Percentiles rank a stretch among this genome's conserved stretches.
Conservation (phyloP, 441 rosid species). For the Macaranga tanarius region DNA sequence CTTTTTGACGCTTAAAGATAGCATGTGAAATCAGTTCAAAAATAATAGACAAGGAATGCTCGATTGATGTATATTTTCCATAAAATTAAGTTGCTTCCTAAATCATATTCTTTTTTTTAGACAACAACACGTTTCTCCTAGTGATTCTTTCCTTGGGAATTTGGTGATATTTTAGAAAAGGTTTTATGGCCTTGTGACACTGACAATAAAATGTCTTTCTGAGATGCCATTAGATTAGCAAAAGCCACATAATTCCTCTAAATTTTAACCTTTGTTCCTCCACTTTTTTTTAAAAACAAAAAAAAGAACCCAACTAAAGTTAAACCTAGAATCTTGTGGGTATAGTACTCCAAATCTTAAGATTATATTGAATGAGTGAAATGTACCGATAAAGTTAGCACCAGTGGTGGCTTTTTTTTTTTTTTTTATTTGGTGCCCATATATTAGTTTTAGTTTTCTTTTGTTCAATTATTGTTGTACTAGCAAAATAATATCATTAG, state of each 20-base stretch:
- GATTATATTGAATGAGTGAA: not conserved
- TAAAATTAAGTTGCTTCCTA: too few species aligned
- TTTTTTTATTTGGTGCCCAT: not conserved
- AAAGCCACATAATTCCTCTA: not conserved
- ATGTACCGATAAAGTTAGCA: not conserved
- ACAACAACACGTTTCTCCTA: not conserved
- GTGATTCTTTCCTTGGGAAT: not conserved
- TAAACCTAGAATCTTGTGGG: not conserved
- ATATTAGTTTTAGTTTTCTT: not conserved
- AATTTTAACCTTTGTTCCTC: constrained; percentile 3
- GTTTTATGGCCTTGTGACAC: not conserved
- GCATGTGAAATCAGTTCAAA: too few species aligned
- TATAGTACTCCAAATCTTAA: not conserved
- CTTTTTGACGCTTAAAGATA: too few species aligned
- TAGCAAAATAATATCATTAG: not conserved
- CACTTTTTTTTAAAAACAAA: not conserved
- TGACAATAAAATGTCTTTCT: not conserved
- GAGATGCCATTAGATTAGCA: not conserved
- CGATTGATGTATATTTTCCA: too few species aligned
- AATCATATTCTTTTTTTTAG: not conserved
- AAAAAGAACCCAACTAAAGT: not conserved
- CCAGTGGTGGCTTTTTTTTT: too few species aligned
- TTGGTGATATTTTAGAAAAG: not conserved
- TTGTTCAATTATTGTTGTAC: not conserved
- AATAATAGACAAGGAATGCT: too few species aligned